Base-by-base conservation (phyloP, 768 basidiomycete genomes). In the Suillus fuscotomentosus region DNA sequence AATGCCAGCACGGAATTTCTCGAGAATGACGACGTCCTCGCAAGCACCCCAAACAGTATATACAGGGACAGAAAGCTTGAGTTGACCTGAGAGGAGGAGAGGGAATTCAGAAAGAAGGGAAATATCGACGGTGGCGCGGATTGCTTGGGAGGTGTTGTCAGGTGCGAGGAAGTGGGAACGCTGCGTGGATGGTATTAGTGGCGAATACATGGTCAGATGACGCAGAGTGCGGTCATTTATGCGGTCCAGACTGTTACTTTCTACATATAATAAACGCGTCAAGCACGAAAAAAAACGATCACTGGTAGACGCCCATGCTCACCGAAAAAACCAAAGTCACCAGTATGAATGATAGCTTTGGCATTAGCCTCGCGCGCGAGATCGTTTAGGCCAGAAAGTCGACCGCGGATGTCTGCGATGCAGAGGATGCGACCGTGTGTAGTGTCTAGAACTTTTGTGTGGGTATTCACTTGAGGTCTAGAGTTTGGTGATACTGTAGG, bases 271-370 rank as follows among this genome's bases (percentile, higher is more conserved):
- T 39, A 10, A 68, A 68, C 63, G 69, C 68, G 69, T 71, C 57
- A 71, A 65, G 63, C 63, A 48, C 36, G 34, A 59, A 47, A 27
- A 60, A 60, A 57, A 13, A 34, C 10, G 34, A 56, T 31, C 3
- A 54, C 39, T 47, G 20, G 53, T 55, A 48, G 63, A 45, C 48
- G 47, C 60, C 27, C 63, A 68, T 31, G 76, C 83, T 67, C 68
- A 89, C 93, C 94, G 77, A 97, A 97, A 80, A 99, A 97, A 65
- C 97, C 97, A 87, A 99, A 99, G 81, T 99, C 97, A 61, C 97
- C 97, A 0, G 96, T 97, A 75, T 99, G 97, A 65, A 99, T 92
- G 75, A 98, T 89, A 20, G 95, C 97, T 64, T 89, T 86, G 27
- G 95, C 97, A 72, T 92, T 90, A 63, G 87, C 88, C 69, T 97